phyloP scores from a whole-genome alignment of 1,284 basidiomycete genomes.

The Fomitopsis schrenkii region DNA sequence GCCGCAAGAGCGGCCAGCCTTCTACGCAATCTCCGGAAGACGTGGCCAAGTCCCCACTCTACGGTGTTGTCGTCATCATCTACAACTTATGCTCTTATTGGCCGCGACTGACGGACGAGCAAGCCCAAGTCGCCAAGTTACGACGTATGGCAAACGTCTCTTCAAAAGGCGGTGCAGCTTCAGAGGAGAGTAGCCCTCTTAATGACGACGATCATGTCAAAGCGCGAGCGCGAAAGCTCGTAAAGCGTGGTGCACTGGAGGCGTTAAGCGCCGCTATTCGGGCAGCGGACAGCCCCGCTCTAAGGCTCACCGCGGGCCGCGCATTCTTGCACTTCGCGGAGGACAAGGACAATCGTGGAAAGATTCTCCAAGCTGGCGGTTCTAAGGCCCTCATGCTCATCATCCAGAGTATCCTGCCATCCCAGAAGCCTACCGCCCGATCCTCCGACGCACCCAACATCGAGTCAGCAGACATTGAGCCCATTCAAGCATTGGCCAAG shows the following conservation, averaged over 20 bases:
- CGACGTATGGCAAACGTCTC: constrained; percentile 62
- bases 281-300: constrained; percentile 50
- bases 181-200: constrained; percentile 28
- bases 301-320: constrained; percentile 47
- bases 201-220: constrained; percentile 66
- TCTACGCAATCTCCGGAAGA: constrained; percentile 25
- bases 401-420: constrained; percentile 38
- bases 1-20: constrained; percentile 33
- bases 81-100: constrained; percentile 71
- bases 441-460: constrained; percentile 24
- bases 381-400: constrained; percentile 68
- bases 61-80: constrained; percentile 73
- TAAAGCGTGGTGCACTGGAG: constrained; percentile 60
- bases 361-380: constrained; percentile 82
- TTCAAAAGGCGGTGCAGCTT: constrained; percentile 23
- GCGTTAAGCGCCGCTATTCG: constrained; percentile 58
- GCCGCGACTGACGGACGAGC: constrained; percentile 71
- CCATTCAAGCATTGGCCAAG: constrained; percentile 90
- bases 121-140: constrained; percentile 76
- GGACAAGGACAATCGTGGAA: constrained; percentile 72
- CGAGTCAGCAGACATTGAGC: constrained; percentile 51
- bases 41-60: constrained; percentile 54
- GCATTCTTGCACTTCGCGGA: constrained; percentile 73
- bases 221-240: constrained; percentile 49
- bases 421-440: constrained; percentile 20